Evolutionary conservation across 2,329 filamentous ascomycete genomes (phyloP).

Genomic region (Monilinia fructigena): DNA sequence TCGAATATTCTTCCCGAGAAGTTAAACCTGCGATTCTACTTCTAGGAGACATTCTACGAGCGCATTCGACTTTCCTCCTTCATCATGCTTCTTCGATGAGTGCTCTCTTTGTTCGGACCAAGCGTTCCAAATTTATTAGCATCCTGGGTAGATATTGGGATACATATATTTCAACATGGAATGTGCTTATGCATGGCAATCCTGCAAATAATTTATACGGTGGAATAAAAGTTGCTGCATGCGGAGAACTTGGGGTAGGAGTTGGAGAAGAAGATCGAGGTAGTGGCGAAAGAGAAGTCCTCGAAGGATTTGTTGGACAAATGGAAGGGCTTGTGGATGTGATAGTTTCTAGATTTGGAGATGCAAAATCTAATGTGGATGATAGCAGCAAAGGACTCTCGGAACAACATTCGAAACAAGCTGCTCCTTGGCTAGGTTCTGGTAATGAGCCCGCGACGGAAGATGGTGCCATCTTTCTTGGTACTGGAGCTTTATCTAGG

Average conservation of each 20-base stretch:
- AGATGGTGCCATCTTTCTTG: conserved; percentile 85
- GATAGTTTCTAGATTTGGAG: conserved; percentile 80
- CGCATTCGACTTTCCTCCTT: conserved; percentile 80
- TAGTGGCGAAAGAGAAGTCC: conserved; percentile 86
- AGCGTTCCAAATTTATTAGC: conserved; percentile 67
- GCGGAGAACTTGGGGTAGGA: conserved; percentile 87
- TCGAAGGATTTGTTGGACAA: conserved; percentile 79
- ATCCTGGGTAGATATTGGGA: conserved; percentile 82
- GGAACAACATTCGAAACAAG: conserved; percentile 36
- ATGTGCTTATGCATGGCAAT: conserved; percentile 86
- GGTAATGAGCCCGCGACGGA: conserved; percentile 65
- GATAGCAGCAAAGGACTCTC: conserved; percentile 35
- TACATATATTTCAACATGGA: conserved; percentile 69
- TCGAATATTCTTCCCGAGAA: conserved; percentile 87
- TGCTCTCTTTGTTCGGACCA: conserved; percentile 63
- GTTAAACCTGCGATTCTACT: conserved; percentile 79
- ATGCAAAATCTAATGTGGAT: conserved; percentile 35
- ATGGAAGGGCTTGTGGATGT: conserved; percentile 86
- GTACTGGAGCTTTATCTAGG: conserved; percentile 69
- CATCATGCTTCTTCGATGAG: conserved; percentile 79
- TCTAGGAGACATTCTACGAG: conserved; percentile 75
- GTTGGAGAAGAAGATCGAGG: conserved; percentile 95
- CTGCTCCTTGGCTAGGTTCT: conserved; percentile 66
- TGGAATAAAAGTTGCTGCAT: conserved; percentile 83
- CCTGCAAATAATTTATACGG: conserved; percentile 76